Base-by-base conservation (phyloP, 208 protist genomes). In the Leishmania aethiopica region DNA sequence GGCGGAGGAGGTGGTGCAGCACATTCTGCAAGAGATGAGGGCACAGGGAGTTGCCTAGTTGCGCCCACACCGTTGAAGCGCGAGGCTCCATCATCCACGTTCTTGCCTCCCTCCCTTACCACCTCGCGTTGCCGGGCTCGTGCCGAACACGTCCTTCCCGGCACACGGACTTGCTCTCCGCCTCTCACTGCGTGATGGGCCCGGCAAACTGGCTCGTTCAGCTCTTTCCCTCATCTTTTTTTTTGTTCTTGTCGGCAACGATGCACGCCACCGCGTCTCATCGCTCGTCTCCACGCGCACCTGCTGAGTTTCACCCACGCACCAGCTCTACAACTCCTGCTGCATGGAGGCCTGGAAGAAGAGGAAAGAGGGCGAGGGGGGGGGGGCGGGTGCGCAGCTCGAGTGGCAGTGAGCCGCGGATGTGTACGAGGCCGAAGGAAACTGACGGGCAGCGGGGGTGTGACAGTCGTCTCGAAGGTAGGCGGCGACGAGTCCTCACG, bases 11-110 rank as follows among this genome's bases (percentile, higher is more conserved):
- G 86, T 97, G 49, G 92, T 97, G 76, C 79, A 90, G 70, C 85
- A 81, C 53, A 97, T 97, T 49, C 40, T 94, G 79, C 91, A 97
- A 67, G 92, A 97, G 83, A 91, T 97, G 81, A 67, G 82, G 10
- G 80, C 90, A 17, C 84, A 92, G 69, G 73, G 77, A 35, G 75
- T 83, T 42, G 47, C 78, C 22, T 83, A 57, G 32, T 40, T 2
- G 25, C 13, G 22, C 28, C 45, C 45, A n/a, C 37, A 49, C 70
- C 7, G 66, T 47, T 28, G 35, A 47, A 59, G 53, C 1, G 28
- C 37, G 15, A 6, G n/a, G 37, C 7, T 37, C 28, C 32, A 45
- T 75, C 11, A 53, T 28, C 45, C 32, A 15, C 15, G 62, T 42
- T 3, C 15, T 40, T 49, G 25, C n/a, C 71, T 57, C 73, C n/a